Evolutionary conservation across 2,329 filamentous ascomycete species (phyloP), one percentile per base, ranked within the genome.

Genomic region (Colletotrichum melonis): DNA sequence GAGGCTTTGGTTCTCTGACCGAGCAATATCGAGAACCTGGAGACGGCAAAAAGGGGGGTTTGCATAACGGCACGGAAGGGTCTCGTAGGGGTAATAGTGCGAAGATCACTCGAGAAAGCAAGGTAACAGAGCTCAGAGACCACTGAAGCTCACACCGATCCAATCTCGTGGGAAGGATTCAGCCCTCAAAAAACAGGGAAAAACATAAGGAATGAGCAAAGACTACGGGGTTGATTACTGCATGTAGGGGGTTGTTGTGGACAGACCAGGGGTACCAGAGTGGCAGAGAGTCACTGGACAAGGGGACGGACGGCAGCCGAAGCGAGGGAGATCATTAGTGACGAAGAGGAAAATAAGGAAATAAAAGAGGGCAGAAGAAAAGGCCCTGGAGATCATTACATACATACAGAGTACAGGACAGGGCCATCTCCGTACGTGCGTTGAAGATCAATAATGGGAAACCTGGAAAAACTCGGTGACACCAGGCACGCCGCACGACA

Each of bases 361-460:
- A 42, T n/a, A 57, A 19, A 52, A 19, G 12, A 65, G 38, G 67
- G 67, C 59, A 58, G 54, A 58, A 58, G 30, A 71, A 22, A 64
- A 67, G 60, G 65, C 69, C 58, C 65, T 69, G 65, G 65, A 69
- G 69, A 69, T 72, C 64, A 58, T 32, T 26, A 57, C 52, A 65
- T 56, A 24, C 30, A 54, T 42, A 60, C 54, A 32, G 14, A 28
- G 26, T 58, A 22, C 26, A 63, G 28, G 38, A 28, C 59, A 26
- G 16, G 28, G n/a, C 56, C 42, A 49, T n/a, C 19, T 32, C 26
- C 59, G 59, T 49, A 57, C 28, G 30, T 24, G 64, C 32, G 69
- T 63, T 32, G 64, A 58, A 62, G 69, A 69, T 72, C 58, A 55
- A 24, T 59, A 30, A 35, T 69, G 49, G 59, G 26, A 63, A 63